These are phyloP conservation scores for Jamesozyma hellenica DNA, from an alignment of 805 yeast genomes.

Conservation along the genomic window DNA sequence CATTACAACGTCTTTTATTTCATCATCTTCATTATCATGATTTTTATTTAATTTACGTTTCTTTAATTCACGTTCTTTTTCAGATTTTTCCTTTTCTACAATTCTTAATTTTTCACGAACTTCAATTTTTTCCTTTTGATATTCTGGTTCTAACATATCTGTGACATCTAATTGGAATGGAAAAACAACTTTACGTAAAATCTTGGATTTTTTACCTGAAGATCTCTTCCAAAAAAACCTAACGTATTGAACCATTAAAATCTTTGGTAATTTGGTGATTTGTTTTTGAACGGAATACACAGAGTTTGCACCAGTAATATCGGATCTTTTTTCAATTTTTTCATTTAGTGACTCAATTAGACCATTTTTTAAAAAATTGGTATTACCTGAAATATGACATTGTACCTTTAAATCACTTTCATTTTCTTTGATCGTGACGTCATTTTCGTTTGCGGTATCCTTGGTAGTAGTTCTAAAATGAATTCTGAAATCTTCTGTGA, in stretches of 20 bases:
- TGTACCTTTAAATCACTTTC: constrained; percentile 56
- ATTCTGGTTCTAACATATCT: constrained; percentile 73
- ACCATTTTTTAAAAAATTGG: constrained; percentile 86
- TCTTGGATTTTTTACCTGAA: constrained; percentile 82
- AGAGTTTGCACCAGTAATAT: constrained; percentile 60
- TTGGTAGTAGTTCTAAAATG: constrained; percentile 52
- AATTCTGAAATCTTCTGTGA: constrained; percentile 52
- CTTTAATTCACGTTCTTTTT: constrained; percentile 61
- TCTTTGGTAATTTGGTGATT: constrained; percentile 75
- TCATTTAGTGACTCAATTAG: constrained; percentile 65
- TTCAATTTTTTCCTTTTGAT: constrained; percentile 54
- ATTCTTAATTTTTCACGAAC: constrained; percentile 69
- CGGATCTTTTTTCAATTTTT: constrained; percentile 65
- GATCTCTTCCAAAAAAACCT: constrained; percentile 95
- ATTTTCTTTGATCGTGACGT: constrained; percentile 42
- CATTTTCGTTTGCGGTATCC: constrained; percentile 47
- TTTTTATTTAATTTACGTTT: constrained; percentile 34
- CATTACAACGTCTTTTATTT: constrained; percentile 13
- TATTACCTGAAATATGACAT: constrained; percentile 78
- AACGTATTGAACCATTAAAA: constrained; percentile 82
- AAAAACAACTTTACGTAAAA: constrained; percentile 85
- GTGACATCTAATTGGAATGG: constrained; percentile 87
- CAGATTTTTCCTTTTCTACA: constrained; percentile 64
- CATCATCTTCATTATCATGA: constrained; percentile 4
- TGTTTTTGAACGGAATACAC: constrained; percentile 47